These are phyloP conservation scores for Pichia sp. DNA, from an alignment of 1,139 yeast genomes.

Conservation along the genomic window DNA sequence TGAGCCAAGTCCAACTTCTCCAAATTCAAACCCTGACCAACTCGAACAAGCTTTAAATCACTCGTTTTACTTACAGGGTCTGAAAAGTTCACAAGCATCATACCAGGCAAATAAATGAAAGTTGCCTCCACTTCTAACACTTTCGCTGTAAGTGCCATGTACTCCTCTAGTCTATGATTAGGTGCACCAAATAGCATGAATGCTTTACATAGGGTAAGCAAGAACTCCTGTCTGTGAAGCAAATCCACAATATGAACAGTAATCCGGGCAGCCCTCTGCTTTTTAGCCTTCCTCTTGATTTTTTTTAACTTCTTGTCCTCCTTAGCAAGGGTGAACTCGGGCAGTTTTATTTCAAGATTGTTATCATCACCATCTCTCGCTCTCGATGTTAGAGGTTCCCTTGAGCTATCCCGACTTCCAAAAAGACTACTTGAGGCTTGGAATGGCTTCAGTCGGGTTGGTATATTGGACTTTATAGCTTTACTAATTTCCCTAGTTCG, in stretches of 20 bases:
- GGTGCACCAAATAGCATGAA: slow-evolving; percentile 94
- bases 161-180: slow-evolving; percentile 87
- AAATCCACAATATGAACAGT: slow-evolving; percentile 93
- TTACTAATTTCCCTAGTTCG: no score
- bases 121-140: slow-evolving; percentile 89
- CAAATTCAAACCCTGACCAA: slow-evolving; percentile 75
- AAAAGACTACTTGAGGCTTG: slow-evolving; percentile 1
- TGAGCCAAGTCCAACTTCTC: slow-evolving; percentile 77
- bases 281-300: slow-evolving; percentile 9
- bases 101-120: slow-evolving; percentile 84
- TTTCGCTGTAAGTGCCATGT: slow-evolving; percentile 78
- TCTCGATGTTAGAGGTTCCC: neutral
- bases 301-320: slow-evolving; percentile 7
- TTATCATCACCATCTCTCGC: neutral
- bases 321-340: slow-evolving; percentile 5
- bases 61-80: slow-evolving; percentile 91
- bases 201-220: slow-evolving; percentile 77
- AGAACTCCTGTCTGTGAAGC: slow-evolving; percentile 80
- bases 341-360: slow-evolving; percentile 3
- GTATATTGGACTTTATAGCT: no score
- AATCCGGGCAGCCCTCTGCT: slow-evolving; percentile 41
- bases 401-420: slow-evolving; percentile 8
- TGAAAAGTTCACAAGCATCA: slow-evolving; percentile 89
- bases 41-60: slow-evolving; percentile 79
- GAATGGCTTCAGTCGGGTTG: no score